Base-by-base conservation (phyloP, 1,139 yeast genomes). In the Nakaseomyces sp. region DNA sequence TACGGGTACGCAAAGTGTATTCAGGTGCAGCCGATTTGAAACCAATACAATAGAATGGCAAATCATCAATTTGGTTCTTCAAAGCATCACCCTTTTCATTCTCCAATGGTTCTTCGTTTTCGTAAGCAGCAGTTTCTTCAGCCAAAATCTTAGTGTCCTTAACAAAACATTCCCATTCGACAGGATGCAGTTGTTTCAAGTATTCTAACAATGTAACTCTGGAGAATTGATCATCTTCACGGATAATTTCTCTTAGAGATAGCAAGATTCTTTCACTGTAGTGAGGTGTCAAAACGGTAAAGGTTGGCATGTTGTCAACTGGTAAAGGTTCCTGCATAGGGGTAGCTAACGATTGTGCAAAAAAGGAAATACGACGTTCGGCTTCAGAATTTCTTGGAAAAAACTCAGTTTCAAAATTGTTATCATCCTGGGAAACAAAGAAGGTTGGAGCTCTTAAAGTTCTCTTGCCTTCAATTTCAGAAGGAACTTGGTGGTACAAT, bases 21-120 rank as follows among this genome's bases (percentile, higher is more conserved):
- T 91, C 98, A 44, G 98, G 98, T 52, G 98, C 97, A 66, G 98
- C 96, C 61, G 96, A 84, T 71, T 91, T 91, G 84, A 91, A 91
- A 74, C 98, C 98, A 68, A 88, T 85, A 73, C 96, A 89, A 76
- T 91, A 91, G 72, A 91, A 91, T 56, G 98, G 98, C 65, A 91
- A 74, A 63, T 91, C 98, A 65, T 91, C 97, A 66, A 89, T 89
- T 76, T 86, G 84, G 51, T 85, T 77, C 70, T 86, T 85, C 66
- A 84, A 75, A 35, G 73, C 87, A 57, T 81, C 83, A 55, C 79
- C 83, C 54, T 76, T 74, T 45, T 70, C 77, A 40, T 45, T 41
- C 24, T 77, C 81, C 10, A 18, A n/a, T 8, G 29, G 20, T 63
- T 77, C 78, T 57, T 83, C 94, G 43, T 76, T 81, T 63, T 81